Evolutionary conservation across 2,329 filamentous ascomycete genomes (phyloP).

Genomic region (Colletotrichum echinochloae): DNA sequence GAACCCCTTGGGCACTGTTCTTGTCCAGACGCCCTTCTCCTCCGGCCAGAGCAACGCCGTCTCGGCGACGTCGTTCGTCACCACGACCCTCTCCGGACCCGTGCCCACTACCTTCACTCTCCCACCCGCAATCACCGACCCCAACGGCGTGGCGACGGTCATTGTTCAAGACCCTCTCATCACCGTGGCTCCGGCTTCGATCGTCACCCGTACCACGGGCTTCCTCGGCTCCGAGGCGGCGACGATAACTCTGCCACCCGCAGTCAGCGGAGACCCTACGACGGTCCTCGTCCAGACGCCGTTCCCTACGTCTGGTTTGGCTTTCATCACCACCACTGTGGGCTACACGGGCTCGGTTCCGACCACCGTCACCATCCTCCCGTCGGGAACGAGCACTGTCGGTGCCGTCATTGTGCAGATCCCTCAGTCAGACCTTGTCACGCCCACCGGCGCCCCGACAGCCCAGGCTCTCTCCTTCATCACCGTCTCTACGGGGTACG

Average conservation of each 20-base stretch:
- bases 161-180: not conserved
- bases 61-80: not conserved
- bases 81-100: not conserved
- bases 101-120: not conserved
- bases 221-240: slow-evolving; percentile 17
- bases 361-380: slow-evolving; percentile 20
- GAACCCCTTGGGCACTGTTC: not conserved
- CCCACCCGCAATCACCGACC: not conserved
- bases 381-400: slow-evolving; percentile 23
- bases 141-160: not conserved
- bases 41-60: not conserved
- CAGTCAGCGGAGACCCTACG: slow-evolving; percentile 10
- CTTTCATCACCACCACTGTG: slow-evolving; percentile 24
- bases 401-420: slow-evolving; percentile 35
- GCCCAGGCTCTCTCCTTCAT: slow-evolving; percentile 17
- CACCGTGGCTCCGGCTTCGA: slow-evolving; percentile 14
- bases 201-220: slow-evolving; percentile 16
- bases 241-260: slow-evolving; percentile 19
- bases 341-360: slow-evolving; percentile 14
- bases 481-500: slow-evolving; percentile 28
- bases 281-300: slow-evolving; percentile 31
- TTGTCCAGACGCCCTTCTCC: not conserved
- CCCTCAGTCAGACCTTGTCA: not conserved
- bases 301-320: not conserved
- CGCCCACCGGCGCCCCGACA: not conserved